phyloP scores from a whole-genome alignment of 2,329 filamentous ascomycete species.

The Aureobasidium sp. region DNA sequence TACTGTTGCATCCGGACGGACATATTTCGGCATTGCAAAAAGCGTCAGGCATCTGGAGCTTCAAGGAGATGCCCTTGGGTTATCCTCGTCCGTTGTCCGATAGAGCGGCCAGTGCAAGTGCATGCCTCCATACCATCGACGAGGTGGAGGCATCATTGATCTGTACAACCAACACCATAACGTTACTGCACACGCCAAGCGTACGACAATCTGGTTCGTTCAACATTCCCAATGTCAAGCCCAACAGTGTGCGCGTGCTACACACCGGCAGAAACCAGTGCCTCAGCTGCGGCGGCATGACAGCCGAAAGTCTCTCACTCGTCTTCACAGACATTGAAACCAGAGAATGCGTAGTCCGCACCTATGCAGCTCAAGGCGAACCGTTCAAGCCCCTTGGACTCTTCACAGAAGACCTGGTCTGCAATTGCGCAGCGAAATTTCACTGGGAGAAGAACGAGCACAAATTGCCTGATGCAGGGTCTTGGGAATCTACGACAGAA shows the following conservation, averaged over 20 bases:
- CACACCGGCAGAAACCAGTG: constrained; percentile 33
- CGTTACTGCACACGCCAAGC: neutral
- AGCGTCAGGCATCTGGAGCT: constrained; percentile 3
- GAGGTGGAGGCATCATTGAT: constrained; percentile 6
- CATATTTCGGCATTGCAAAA: constrained; percentile 7
- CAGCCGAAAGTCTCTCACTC: constrained; percentile 53
- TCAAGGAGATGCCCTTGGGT: neutral
- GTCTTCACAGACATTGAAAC: constrained; percentile 53
- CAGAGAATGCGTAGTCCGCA: constrained; percentile 56
- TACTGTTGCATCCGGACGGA: neutral
- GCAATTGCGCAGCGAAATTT: constrained; percentile 27
- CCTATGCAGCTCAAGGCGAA: constrained; percentile 47
- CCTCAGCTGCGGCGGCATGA: constrained; percentile 3
- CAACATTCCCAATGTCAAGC: constrained; percentile 53
- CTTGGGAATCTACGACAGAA: constrained; percentile 54
- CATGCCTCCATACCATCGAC: neutral
- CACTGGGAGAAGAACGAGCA: constrained; percentile 42
- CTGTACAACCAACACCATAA: constrained; percentile 5
- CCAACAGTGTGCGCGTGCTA: constrained; percentile 47
- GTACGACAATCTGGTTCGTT: constrained; percentile 24
- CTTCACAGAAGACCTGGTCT: constrained; percentile 30
- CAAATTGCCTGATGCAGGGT: constrained; percentile 52
- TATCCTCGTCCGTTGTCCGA: neutral
- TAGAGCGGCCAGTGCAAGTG: neutral
- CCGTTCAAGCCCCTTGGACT: constrained; percentile 46